A percentile compares a stretch with the other conserved stretches of the same genome.
Conservation (phyloP, 2,329 filamentous ascomycete genomes). For the Zopfia rhizophila region DNA sequence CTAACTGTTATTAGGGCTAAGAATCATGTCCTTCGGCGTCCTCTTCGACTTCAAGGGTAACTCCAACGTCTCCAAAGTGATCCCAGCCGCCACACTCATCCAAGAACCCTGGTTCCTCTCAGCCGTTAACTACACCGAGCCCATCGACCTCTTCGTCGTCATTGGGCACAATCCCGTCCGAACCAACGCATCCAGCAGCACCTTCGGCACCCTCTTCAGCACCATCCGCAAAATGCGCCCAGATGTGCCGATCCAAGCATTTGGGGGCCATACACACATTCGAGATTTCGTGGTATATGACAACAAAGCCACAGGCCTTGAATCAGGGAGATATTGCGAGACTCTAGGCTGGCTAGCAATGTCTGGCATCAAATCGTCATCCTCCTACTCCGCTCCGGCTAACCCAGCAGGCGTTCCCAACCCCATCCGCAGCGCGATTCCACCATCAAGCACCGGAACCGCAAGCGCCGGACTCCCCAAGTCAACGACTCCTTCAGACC, state of each 20-base stretch:
- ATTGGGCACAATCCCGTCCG: constrained; percentile 72
- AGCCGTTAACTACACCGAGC: constrained; percentile 63
- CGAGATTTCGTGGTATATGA: constrained; percentile 74
- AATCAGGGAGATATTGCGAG: constrained; percentile 73
- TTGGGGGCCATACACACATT: constrained; percentile 73
- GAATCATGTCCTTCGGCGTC: constrained; percentile 65
- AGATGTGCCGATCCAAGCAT: constrained; percentile 70
- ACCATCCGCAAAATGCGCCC: constrained; percentile 68
- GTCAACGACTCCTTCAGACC: constrained; percentile 43
- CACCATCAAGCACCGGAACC: constrained; percentile 44
- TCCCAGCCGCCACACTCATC: constrained; percentile 62
- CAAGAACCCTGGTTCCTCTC: constrained; percentile 70
- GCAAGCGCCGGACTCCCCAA: constrained; percentile 44
- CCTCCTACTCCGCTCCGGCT: constrained; percentile 55
- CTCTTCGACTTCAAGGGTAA: constrained; percentile 65
- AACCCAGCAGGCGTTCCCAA: constrained; percentile 56
- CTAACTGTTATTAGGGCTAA: constrained; percentile 44
- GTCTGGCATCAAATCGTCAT: constrained; percentile 64
- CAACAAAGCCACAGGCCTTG: constrained; percentile 68
- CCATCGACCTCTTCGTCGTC: constrained; percentile 72
- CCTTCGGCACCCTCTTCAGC: constrained; percentile 63
- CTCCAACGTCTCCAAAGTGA: constrained; percentile 70
- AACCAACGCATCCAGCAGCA: constrained; percentile 56
- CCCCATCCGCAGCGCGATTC: constrained; percentile 51
- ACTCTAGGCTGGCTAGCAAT: constrained; percentile 75